Conservation (phyloP, 169 alveolate species). For the Cryptosporidium baileyi region DNA sequence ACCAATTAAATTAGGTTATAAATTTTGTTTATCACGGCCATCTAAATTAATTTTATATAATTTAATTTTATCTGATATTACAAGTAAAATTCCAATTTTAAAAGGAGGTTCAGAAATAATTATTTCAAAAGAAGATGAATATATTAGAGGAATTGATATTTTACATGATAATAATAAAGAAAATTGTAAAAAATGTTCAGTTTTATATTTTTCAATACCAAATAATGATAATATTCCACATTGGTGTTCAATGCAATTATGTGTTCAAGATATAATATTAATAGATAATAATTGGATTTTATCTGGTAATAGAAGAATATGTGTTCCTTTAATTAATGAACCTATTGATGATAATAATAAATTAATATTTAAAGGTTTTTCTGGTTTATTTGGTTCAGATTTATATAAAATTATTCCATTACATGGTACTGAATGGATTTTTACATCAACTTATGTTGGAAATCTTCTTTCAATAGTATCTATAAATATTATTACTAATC, state of each 20-base stretch:
- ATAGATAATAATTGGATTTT: neutral
- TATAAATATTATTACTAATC: neutral
- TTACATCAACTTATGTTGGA: constrained; percentile 34
- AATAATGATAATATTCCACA: neutral
- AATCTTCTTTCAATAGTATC: neutral
- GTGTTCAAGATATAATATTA: constrained; percentile 33
- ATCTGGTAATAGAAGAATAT: constrained; percentile 28
- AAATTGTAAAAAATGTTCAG: neutral
- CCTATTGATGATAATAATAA: constrained; percentile 36
- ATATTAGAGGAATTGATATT: constrained; percentile 20
- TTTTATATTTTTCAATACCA: constrained; percentile 21
- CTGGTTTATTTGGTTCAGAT: constrained; percentile 33
- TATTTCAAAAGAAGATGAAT: constrained; percentile 40
- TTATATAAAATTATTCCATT: neutral
- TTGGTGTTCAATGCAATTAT: constrained; percentile 50
- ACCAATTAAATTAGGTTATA: constrained; percentile 48
- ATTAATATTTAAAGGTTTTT: constrained; percentile 22
- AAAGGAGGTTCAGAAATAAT: neutral
- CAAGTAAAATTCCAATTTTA: neutral
- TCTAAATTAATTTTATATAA: constrained; percentile 29
- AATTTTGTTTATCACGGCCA: constrained; percentile 30
- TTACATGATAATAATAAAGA: neutral
- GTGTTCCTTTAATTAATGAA: constrained; percentile 8
- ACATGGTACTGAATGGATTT: constrained; percentile 35
- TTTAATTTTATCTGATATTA: neutral